phyloP scores from a whole-genome alignment of 768 basidiomycete genomes.

The Amanita fuliginea region DNA sequence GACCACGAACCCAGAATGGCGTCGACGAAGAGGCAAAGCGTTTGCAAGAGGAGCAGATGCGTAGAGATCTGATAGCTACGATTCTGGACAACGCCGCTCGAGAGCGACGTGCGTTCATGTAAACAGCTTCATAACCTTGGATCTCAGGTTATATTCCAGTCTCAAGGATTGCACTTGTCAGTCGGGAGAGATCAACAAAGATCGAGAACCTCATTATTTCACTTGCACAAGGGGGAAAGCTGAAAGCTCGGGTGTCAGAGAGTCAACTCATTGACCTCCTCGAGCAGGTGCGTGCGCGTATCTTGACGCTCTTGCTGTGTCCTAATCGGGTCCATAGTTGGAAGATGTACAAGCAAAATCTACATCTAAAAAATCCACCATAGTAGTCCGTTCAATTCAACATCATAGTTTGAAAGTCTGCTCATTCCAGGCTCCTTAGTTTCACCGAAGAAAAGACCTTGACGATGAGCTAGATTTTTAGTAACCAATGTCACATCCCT shows the following conservation, averaged over 20 bases:
- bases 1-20: background rate
- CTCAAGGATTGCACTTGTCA: slow-evolving; percentile 79
- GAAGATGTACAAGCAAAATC: slow-evolving; percentile 41
- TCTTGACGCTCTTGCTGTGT: slow-evolving; percentile 10
- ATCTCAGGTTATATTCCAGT: slow-evolving; percentile 40
- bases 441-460: slow-evolving; percentile 53
- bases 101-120: slow-evolving; percentile 56
- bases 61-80: slow-evolving; percentile 66
- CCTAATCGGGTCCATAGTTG: slow-evolving; percentile 27
- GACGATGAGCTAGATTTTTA: slow-evolving; percentile 58
- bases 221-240: slow-evolving; percentile 78
- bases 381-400: slow-evolving; percentile 31
- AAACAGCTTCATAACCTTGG: background rate
- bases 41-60: slow-evolving; percentile 65
- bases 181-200: slow-evolving; percentile 68
- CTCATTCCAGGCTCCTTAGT: slow-evolving; percentile 21
- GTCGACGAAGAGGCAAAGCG: slow-evolving; percentile 39
- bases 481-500: slow-evolving; percentile 6
- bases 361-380: slow-evolving; percentile 43
- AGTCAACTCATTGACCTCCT: slow-evolving; percentile 75
- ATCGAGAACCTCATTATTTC: slow-evolving; percentile 70
- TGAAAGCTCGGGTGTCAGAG: slow-evolving; percentile 69
- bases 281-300: slow-evolving; percentile 57
- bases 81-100: slow-evolving; percentile 70
- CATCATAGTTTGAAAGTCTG: background rate